Evolutionary conservation across 2,329 filamentous ascomycete genomes (phyloP), one percentile per base, ranked within the genome.

Genomic region (Pseudogymnoascus sp.): DNA sequence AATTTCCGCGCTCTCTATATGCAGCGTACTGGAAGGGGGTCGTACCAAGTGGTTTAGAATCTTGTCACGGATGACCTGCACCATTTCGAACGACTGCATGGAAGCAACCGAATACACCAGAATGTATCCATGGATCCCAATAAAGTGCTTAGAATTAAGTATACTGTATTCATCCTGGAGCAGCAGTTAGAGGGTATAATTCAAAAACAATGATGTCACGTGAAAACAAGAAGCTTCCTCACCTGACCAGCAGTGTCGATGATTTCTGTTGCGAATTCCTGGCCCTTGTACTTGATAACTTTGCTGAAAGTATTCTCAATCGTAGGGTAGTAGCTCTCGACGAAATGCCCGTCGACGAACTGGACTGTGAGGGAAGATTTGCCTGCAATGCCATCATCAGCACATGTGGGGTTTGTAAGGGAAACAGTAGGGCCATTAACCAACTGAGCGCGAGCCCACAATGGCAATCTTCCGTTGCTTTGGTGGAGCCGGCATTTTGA

Each of bases 291-390:
- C 71, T 91, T 89, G 75, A 99, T 96, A 69, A 92, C 88, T 76
- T 96, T 96, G 81, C 89, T 96, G 76, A 99, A 99, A 2, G 93
- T 97, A 77, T 97, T 99, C 77, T 99, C 95, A 72, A 99, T 97
- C 42, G 95, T 99, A 37, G 95, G 95, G 76, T 99, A 99, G 79
- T 99, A 99, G 77, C 90, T 96, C 77, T 99, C 95, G 73, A 99
- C 93, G 74, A 99, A 99, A 78, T 96, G 93, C 67, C 92, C 92
- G 75, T 99, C 95, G 73, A 97, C 93, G 74, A 95, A 97, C 74
- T 93, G 93, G 59, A 97, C 95, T 11, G 95, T 96, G 68, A 99
- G 86, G 62, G 93, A 97, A 21, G 92, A 97, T 82, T 99, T 99
- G 77, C 95, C 95, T 97, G 71, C 65, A 65, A 62, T 62, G 42